Percentiles rank a stretch among this genome's conserved stretches.
Evolutionary conservation across 2,329 filamentous ascomycete species (phyloP).

Genomic region (Penicillium sp.): DNA sequence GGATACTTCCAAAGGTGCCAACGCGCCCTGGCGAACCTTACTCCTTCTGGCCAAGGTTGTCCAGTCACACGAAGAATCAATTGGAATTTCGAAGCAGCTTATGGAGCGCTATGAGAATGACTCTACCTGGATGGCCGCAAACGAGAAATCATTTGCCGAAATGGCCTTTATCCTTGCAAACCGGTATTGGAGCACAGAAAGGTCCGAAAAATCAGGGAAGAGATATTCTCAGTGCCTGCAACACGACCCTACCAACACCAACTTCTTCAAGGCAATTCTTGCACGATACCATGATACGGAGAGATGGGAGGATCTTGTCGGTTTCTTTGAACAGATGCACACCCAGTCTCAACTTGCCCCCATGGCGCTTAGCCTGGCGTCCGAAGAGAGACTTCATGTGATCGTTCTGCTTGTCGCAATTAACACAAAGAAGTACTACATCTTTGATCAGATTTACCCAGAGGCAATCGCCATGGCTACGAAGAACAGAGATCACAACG

Average conservation of each 20-base stretch:
- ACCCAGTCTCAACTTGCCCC: neutral
- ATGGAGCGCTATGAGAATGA: slow-evolving; percentile 3
- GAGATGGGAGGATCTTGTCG: neutral
- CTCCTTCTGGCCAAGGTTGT: slow-evolving; percentile 16
- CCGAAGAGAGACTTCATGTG: neutral
- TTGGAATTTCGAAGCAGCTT: slow-evolving; percentile 7
- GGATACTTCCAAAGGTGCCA: slow-evolving; percentile 3
- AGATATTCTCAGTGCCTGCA: neutral
- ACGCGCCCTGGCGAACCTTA: slow-evolving; percentile 23
- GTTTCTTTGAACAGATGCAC: neutral
- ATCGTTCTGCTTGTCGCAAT: neutral
- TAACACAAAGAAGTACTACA: neutral
- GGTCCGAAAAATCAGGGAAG: neutral
- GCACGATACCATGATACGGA: neutral
- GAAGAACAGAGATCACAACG: neutral
- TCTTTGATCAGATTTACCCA: neutral
- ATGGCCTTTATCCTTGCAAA: slow-evolving; percentile 13
- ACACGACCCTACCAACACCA: neutral
- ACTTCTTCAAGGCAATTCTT: neutral
- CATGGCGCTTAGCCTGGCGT: neutral
- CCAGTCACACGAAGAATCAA: neutral
- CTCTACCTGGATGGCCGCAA: slow-evolving; percentile 8
- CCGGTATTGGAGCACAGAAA: slow-evolving; percentile 2
- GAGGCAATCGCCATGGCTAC: neutral
- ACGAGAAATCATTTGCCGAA: slow-evolving; percentile 5